phyloP scores from a whole-genome alignment of 345 rosid genomes.

The Trapa incisa region DNA sequence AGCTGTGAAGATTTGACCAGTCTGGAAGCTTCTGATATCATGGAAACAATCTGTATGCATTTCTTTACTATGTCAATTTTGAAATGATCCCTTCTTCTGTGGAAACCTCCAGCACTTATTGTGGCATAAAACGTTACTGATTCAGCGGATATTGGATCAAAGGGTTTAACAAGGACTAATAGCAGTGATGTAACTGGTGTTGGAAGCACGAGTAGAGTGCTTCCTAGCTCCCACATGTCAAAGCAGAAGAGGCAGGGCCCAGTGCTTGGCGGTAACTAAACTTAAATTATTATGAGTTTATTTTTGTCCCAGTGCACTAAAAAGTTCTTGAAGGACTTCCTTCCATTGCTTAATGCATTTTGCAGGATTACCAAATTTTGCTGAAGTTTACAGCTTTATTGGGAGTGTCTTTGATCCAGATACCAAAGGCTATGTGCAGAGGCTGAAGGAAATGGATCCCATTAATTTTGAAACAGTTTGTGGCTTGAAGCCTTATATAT shows the following conservation, averaged over 20 bases:
- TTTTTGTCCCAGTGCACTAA: neutral
- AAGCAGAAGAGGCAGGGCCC: slow-evolving; percentile 38
- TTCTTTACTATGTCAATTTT: slow-evolving; percentile 13
- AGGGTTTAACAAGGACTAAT: slow-evolving; percentile 36
- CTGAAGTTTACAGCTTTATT: slow-evolving; percentile 83
- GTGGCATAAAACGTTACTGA: slow-evolving; percentile 54
- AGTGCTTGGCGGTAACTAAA: slow-evolving; percentile 41
- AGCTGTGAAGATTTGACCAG: slow-evolving; percentile 38
- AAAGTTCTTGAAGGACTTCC: neutral
- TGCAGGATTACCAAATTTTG: slow-evolving; percentile 75
- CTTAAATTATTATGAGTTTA: neutral
- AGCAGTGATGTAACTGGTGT: slow-evolving; percentile 34
- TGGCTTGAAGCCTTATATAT: neutral
- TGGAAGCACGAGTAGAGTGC: slow-evolving; percentile 34
- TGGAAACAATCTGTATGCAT: slow-evolving; percentile 21
- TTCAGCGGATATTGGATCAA: slow-evolving; percentile 94
- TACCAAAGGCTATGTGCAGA: slow-evolving; percentile 47
- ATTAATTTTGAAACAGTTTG: slow-evolving; percentile 89
- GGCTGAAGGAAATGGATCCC: slow-evolving; percentile 97
- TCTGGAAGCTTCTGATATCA: slow-evolving; percentile 48
- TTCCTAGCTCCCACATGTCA: slow-evolving; percentile 33
- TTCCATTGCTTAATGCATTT: slow-evolving; percentile 7
- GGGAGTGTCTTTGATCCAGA: slow-evolving; percentile 89
- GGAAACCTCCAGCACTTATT: slow-evolving; percentile 58
- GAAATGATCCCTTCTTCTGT: slow-evolving; percentile 5